These are phyloP conservation scores for Clavispora fructus DNA, from an alignment of 805 yeast genomes.

Conservation along the genomic window DNA sequence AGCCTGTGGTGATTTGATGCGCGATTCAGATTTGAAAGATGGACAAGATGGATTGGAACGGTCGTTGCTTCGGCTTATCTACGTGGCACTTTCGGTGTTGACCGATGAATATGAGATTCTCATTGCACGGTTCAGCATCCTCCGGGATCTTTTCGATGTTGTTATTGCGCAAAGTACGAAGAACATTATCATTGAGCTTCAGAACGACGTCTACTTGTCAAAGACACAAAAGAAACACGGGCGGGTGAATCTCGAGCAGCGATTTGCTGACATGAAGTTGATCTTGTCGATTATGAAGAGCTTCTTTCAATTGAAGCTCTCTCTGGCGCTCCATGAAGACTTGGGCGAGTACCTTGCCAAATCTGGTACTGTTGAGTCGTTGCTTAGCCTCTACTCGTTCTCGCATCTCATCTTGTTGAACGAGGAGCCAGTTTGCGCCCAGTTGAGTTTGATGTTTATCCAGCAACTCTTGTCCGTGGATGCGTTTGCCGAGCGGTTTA, in stretches of 20 bases:
- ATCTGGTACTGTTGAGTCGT: constrained; percentile 55
- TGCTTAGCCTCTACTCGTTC: constrained; percentile 61
- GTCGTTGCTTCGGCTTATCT: constrained; percentile 56
- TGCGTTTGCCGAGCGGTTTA: constrained; percentile 60
- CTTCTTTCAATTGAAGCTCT: constrained; percentile 45
- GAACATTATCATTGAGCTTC: constrained; percentile 52
- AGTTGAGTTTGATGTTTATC: constrained; percentile 60
- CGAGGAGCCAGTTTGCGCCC: constrained; percentile 67
- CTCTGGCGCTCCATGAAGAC: constrained; percentile 42
- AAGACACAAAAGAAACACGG: constrained; percentile 27
- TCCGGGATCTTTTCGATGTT: constrained; percentile 54
- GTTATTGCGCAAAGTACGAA: constrained; percentile 66
- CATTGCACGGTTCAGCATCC: constrained; percentile 44
- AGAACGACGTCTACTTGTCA: constrained; percentile 47
- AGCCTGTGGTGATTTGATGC: constrained; percentile 40
- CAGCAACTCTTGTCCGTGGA: constrained; percentile 62
- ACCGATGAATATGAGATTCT: constrained; percentile 36
- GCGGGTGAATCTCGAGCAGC: constrained; percentile 37
- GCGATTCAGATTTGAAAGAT: constrained; percentile 43
- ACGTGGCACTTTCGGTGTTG: constrained; percentile 43
- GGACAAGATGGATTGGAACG: constrained; percentile 25
- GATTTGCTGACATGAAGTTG: constrained; percentile 60
- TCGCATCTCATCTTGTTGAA: constrained; percentile 57
- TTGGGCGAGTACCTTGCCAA: constrained; percentile 50
- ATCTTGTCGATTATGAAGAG: constrained; percentile 61